phyloP scores from a whole-genome alignment of 176 grass and related monocot species.

The Zea mays region Zm-B73-REFERENCE-NAM-5.0 NC_050103.1:134765001-134765500 shows the following conservation, averaged over 20 bases:
- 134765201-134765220: too few relatives aligned
- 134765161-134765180: too few relatives aligned
- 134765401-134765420: too few relatives aligned
- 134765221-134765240: background rate
- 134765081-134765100: slow-evolving; percentile 11
- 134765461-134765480: too few relatives aligned
- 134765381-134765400: background rate
- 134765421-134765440: too few relatives aligned
- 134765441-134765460: too few relatives aligned
- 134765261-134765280: too few relatives aligned
- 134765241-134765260: too few relatives aligned
- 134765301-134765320: slow-evolving; percentile 16
- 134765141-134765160: background rate
- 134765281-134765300: background rate
- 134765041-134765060: background rate
- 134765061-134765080: background rate
- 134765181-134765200: too few relatives aligned
- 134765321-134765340: background rate
- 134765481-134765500: too few relatives aligned
- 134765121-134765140: background rate
- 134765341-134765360: background rate
- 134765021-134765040: background rate
- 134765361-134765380: background rate
- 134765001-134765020: background rate
- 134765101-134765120: background rate